phyloP scores from a whole-genome alignment of 495 filamentous ascomycete genomes.

The Cairneyella variabilis region DNA sequence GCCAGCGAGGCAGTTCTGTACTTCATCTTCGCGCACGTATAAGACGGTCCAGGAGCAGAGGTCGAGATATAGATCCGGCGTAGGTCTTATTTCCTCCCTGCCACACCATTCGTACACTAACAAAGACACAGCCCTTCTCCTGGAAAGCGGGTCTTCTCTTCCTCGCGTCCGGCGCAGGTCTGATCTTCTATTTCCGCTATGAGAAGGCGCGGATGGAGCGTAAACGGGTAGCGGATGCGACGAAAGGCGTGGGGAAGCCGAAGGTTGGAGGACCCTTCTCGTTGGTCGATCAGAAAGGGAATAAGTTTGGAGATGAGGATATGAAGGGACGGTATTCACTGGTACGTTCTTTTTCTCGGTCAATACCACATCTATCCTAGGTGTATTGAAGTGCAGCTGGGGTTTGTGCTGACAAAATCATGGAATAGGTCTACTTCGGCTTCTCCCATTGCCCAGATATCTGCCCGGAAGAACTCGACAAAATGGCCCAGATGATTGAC shows the following conservation, averaged over 20 bases:
- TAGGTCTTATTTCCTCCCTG: slow-evolving; percentile 24
- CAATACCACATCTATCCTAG: neutral
- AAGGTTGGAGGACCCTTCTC: slow-evolving; percentile 89
- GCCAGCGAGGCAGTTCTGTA: slow-evolving; percentile 7
- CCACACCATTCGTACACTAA: neutral
- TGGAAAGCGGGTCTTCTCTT: slow-evolving; percentile 86
- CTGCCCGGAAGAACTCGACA: slow-evolving; percentile 97
- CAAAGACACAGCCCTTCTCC: slow-evolving; percentile 69
- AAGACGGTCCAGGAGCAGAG: slow-evolving; percentile 54
- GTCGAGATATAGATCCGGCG: slow-evolving; percentile 47
- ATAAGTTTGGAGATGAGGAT: slow-evolving; percentile 67
- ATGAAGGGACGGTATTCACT: slow-evolving; percentile 84
- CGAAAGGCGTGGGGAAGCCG: slow-evolving; percentile 86
- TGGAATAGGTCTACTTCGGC: slow-evolving; percentile 75
- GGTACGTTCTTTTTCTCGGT: slow-evolving; percentile 30
- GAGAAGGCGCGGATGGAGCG: slow-evolving; percentile 88
- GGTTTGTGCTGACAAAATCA: slow-evolving; percentile 32
- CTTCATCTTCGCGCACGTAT: slow-evolving; percentile 28
- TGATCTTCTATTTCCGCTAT: slow-evolving; percentile 83
- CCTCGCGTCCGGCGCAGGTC: slow-evolving; percentile 66
- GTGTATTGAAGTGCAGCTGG: neutral
- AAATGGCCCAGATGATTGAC: slow-evolving; percentile 93
- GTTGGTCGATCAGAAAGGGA: slow-evolving; percentile 77
- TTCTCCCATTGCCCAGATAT: slow-evolving; percentile 99
- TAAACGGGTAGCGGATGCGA: slow-evolving; percentile 79